Evolutionary conservation across 2,329 filamentous ascomycete species (phyloP).

Genomic region (Nemania sp.): DNA sequence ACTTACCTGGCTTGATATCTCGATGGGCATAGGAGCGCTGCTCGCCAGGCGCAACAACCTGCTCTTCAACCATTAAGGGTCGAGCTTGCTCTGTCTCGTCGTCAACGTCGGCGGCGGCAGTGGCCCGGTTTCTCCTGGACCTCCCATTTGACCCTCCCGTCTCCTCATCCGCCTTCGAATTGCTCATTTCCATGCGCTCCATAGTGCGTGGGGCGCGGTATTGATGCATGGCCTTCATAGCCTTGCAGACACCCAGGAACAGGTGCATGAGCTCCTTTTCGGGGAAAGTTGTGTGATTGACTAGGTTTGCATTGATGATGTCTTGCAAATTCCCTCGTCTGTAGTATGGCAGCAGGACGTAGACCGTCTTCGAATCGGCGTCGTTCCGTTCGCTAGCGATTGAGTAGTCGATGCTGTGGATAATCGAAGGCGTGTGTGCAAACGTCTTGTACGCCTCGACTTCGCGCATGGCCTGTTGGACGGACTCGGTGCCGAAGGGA

Average conservation of each 20-base stretch:
- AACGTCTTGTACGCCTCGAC: conserved; percentile 97
- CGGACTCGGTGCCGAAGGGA: conserved; percentile 96
- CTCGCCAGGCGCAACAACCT: conserved; percentile 75
- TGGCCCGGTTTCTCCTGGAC: conserved; percentile 52
- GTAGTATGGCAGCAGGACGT: conserved; percentile 96
- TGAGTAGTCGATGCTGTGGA: conserved; percentile 61
- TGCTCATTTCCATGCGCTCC: conserved; percentile 66
- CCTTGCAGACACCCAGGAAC: conserved; percentile 91
- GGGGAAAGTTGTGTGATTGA: conserved; percentile 92
- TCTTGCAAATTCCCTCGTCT: conserved; percentile 95
- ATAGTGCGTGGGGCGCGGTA: conserved; percentile 70
- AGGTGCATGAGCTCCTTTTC: conserved; percentile 88
- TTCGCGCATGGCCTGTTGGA: conserved; percentile 93
- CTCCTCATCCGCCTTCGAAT: conserved; percentile 56
- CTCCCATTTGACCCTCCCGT: conserved; percentile 55
- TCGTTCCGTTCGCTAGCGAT: conserved; percentile 69
- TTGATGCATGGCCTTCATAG: conserved; percentile 89
- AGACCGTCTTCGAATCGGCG: conserved; percentile 87
- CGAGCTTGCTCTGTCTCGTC: conserved; percentile 81
- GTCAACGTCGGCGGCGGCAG: conserved; percentile 68
- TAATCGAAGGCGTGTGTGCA: conserved; percentile 80
- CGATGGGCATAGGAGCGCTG: conserved; percentile 89
- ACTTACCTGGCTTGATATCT: conserved; percentile 93
- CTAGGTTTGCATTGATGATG: conserved; percentile 97
- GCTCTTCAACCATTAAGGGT: conserved; percentile 85